These are phyloP conservation scores for Fusarium praegraminearum DNA, from an alignment of 2,329 filamentous ascomycete genomes.

Conservation along the genomic window DNA sequence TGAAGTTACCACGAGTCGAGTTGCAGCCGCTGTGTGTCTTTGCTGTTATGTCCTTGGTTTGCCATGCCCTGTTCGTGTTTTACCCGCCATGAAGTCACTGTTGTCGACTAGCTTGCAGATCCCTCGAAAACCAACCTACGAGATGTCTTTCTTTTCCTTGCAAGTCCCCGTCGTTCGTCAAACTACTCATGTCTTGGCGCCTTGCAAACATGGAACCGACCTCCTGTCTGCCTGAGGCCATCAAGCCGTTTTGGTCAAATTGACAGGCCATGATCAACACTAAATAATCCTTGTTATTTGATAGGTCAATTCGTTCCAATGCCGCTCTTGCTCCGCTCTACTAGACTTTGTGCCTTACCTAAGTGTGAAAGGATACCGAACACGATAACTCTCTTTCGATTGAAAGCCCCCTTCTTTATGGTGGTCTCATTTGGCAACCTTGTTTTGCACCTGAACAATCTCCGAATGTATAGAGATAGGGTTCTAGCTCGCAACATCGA, in stretches of 20 bases:
- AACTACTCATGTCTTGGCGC: slow-evolving; percentile 25
- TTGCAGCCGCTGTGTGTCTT: not conserved
- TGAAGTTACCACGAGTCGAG: not conserved
- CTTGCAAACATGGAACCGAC: slow-evolving; percentile 5
- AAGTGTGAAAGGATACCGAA: slow-evolving; percentile 19
- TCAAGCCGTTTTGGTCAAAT: slow-evolving; percentile 2
- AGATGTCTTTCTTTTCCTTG: slow-evolving; percentile 31
- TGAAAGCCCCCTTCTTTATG: not conserved
- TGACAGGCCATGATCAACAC: slow-evolving; percentile 2
- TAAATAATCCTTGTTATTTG: slow-evolving; percentile 13
- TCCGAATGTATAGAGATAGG: not conserved
- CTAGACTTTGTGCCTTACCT: slow-evolving; percentile 35
- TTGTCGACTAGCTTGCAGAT: slow-evolving; percentile 25
- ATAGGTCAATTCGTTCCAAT: slow-evolving; percentile 27
- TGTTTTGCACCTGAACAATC: not conserved
- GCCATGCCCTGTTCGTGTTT: slow-evolving; percentile 8
- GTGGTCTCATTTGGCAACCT: not conserved
- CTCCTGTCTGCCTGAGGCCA: slow-evolving; percentile 31
- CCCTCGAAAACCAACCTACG: slow-evolving; percentile 17
- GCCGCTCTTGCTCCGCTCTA: slow-evolving; percentile 17
- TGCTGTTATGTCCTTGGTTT: not conserved
- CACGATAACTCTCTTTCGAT: not conserved
- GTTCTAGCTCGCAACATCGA: not conserved
- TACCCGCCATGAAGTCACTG: slow-evolving; percentile 40
- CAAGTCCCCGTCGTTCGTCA: slow-evolving; percentile 32